Base-by-base conservation (phyloP, 495 filamentous ascomycete genomes). In the Pyronema domesticum region DNA sequence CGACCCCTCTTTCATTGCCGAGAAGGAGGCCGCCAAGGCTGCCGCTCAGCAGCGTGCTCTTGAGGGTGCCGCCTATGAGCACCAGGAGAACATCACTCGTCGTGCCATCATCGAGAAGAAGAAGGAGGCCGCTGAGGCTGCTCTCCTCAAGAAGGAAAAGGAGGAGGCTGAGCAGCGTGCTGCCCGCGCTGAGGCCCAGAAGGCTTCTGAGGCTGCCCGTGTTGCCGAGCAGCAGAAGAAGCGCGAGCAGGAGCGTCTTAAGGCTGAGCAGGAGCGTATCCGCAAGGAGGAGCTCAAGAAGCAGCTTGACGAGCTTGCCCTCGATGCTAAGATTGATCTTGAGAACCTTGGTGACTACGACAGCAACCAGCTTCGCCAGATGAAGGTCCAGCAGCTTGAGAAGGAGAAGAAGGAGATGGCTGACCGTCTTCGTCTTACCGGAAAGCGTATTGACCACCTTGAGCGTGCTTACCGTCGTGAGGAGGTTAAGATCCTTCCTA, bases 381-480 rank as follows among this genome's bases (percentile, higher is more conserved):
- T 98, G 71, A 95, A 95, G 73, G 79, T 98, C 42, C 83, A 85
- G 42, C 88, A 94, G 67, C 78, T 98, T 13, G 91, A 96, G 70
- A 87, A 89, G 56, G 93, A 98, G 73, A 98, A 96, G 80, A 93
- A 89, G 64, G 88, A 78, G 62, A 79, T 95, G 59, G 79, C 81
- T 44, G 89, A 95, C 68, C 87, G 84, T 63, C 75, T 96, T 44
- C 81, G 88, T 57, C 77, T 89, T 58, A 94, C 89, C 47, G 84
- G 83, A 66, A 95, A 95, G 77, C 82, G 91, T 57, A 88, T 96
- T 65, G 91, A 98, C 68, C 91, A 98, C 71, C 74, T 98, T 60
- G 91, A 98, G 74, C 86, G 91, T 70, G 93, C 91, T 19, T 89
- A 91, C 76, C 79, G 93, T 60, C 83, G 85, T 60, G 93, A 96